Percentiles rank a stretch among this genome's conserved stretches.
Conservation (phyloP, 495 filamentous ascomycete species). For the Penicillium alfredii region DNA sequence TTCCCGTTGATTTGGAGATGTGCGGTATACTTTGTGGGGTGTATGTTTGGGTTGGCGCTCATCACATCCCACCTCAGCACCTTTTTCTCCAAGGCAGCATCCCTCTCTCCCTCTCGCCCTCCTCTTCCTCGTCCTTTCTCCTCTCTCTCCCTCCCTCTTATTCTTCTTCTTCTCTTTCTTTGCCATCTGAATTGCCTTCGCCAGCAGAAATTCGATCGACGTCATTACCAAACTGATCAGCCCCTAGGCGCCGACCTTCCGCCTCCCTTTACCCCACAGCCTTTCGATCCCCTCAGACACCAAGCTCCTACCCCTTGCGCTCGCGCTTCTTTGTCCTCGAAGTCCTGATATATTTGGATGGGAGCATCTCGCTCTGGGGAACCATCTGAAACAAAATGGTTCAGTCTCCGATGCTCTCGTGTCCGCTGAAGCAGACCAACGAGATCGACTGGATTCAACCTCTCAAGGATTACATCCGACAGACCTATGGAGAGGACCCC, state of each 20-base stretch:
- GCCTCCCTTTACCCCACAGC: conserved; percentile 26
- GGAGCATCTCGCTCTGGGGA: conserved; percentile 39
- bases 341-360: conserved; percentile 20
- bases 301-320: conserved; percentile 10
- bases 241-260: conserved; percentile 20
- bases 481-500: conserved; percentile 93
- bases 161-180: conserved; percentile 4
- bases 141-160: conserved; percentile 2
- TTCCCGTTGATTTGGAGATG: conserved; percentile 1
- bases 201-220: conserved; percentile 7
- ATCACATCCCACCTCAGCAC: conserved; percentile 9
- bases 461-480: conserved; percentile 86
- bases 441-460: conserved; percentile 98
- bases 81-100: too few relatives aligned
- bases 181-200: neutral
- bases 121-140: too few relatives aligned
- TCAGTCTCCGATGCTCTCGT: conserved; percentile 86
- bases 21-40: neutral
- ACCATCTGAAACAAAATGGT: conserved; percentile 51
- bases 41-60: conserved; percentile 15
- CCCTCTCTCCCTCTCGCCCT: too few relatives aligned
- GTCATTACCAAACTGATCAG: conserved; percentile 20
- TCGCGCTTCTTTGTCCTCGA: conserved; percentile 3
- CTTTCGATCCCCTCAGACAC: conserved; percentile 15
- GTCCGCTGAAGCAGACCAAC: conserved; percentile 94